phyloP scores from a whole-genome alignment of 352 stramenopile species.

The Phytophthora cactorum region DNA sequence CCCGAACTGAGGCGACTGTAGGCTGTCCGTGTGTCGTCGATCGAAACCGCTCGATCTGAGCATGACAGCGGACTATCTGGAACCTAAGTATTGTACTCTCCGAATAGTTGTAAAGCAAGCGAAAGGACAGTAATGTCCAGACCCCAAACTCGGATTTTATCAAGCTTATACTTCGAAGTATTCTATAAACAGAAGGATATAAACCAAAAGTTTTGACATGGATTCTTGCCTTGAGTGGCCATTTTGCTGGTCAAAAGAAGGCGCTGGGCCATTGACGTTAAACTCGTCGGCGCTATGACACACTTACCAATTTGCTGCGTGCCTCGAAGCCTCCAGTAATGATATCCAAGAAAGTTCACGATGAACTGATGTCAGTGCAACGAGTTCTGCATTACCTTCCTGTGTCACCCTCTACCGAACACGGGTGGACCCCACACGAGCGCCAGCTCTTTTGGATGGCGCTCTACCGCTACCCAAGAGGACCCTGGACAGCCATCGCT shows the following conservation, averaged over 20 bases:
- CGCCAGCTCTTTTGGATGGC: slow-evolving; percentile 44
- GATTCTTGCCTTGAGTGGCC: slow-evolving; percentile 21
- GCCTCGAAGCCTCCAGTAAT: slow-evolving; percentile 5
- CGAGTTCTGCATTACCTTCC: slow-evolving; percentile 32
- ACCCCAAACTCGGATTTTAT: slow-evolving; percentile 35
- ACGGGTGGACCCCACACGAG: slow-evolving; percentile 40
- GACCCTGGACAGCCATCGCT: slow-evolving; percentile 53
- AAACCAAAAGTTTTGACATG: neutral
- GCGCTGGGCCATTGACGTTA: neutral
- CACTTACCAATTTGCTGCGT: slow-evolving; percentile 24
- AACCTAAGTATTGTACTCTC: too few species aligned
- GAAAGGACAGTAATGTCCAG: slow-evolving; percentile 1
- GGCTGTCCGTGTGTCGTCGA: too few species aligned
- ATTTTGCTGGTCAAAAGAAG: slow-evolving; percentile 20
- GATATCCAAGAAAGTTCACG: slow-evolving; percentile 37
- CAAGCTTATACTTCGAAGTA: neutral
- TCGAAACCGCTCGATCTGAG: too few species aligned
- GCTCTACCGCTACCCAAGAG: slow-evolving; percentile 45
- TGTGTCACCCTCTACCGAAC: slow-evolving; percentile 25
- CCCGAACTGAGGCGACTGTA: too few species aligned
- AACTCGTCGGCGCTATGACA: neutral
- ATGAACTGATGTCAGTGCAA: slow-evolving; percentile 30
- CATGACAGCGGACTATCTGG: too few species aligned
- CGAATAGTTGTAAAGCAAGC: too few species aligned
- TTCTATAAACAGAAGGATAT: too few species aligned